Evolutionary conservation across 352 stramenopile genomes (phyloP), one percentile per base, ranked within the genome.

Genomic region (Blastocystis hominis): DNA sequence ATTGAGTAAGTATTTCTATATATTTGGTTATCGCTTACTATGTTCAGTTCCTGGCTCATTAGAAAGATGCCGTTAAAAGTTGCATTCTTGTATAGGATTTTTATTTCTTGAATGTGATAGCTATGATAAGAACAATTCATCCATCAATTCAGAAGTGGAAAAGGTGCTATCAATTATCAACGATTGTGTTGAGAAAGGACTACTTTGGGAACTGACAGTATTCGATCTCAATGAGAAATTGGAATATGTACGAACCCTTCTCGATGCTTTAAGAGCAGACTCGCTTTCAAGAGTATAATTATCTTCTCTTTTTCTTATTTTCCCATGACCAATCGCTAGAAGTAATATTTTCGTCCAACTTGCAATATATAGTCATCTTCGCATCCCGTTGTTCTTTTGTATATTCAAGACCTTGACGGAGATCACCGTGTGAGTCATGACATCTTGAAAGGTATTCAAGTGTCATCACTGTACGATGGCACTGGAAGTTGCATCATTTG

Each of bases 141-240:
- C 2, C 6, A 9, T 76, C 3, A 76, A 50, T 44, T 1, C 1
- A 34, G 64, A 76, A 20, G 36, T 55, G 13, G 64, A 76, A 34
- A 17, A 15, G 17, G 64, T 76, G 2, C 42, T 50, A 40, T 76
- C 64, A 9, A 50, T 76, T 50, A 13, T 76, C 36, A 40, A 76
- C 47, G 42, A 55, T 20, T 24, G n/a, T 34, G 44, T 76, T 40
- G 24, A 53, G 42, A 30, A 50, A 40, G 64, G 64, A 4, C 47
- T 76, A 3, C 34, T 55, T 15, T 76, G 64, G 64, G n/a, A 4
- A n/a, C 36, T 76, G 17, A 24, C 64, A 24, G 9, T 15, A 3
- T 24, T 76, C 64, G 64, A 76, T 76, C 36, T 76, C 3, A 76
- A 76, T 20, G 64, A 76, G 42, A 76, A 76, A 17, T 55, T 46